Base-by-base conservation (phyloP, 139 green algal species). In the Chlamydomonas incerta region DNA sequence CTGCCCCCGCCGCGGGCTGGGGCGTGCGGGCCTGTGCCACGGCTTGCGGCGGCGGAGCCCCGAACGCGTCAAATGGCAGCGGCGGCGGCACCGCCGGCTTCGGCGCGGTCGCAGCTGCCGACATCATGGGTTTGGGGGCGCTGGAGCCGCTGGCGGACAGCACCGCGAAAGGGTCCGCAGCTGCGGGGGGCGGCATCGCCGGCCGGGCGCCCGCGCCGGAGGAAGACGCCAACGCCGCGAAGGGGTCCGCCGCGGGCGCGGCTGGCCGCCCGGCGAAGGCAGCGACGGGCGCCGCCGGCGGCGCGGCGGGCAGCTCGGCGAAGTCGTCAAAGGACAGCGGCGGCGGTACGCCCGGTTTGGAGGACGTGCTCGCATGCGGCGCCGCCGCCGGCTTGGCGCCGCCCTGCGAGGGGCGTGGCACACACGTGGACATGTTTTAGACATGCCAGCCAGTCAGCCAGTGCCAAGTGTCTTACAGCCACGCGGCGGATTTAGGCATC, bases 321-420 rank as follows among this genome's bases (percentile, higher is more conserved):
- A 96, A 87, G 66, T 93, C 74, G 69, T 95, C 93, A 1, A 91
- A 68, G 23, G 68, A 57, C 8, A 67, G 69, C 81, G 37, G 58
- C 81, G 47, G 57, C 29, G 11, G 34, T 58, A n/a, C 55, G n/a
- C 47, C 35, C 31, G 71, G 62, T 28, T 28, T 34, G 1, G 67
- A 26, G 67, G 33, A 52, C 2, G 33, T 73, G 37, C 28, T 8
- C 14, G 72, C 17, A 4, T 47, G 24, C 9, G 70, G 24, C 26
- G 37, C 24, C 41, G 70, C 37, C 14, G 41, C 9, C 9, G 70
- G 24, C 26, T 33, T 60, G 70, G 23, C 17, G 6, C 29, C 9
- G 50, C 50, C 72, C 50, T 31, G n/a, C 2, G 72, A 4, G 18
- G 15, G 0, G 6, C 8, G 20, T 60, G 55, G 11, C 9, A 24